phyloP scores from a whole-genome alignment of 225 moss, liverwort and hornwort genomes.

The Lunularia cruciata region DNA sequence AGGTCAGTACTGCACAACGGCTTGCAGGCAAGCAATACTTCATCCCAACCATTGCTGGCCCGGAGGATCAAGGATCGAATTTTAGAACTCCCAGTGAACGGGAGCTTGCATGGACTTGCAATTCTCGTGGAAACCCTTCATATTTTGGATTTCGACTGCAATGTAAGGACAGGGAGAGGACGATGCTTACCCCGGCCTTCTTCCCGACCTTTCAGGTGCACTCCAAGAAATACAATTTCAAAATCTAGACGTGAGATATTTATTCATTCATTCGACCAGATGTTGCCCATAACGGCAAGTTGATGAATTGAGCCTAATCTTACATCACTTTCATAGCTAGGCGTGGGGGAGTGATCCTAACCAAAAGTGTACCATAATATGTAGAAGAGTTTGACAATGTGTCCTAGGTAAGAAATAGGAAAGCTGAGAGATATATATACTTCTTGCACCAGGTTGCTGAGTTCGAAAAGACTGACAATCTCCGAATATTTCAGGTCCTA shows the following conservation, averaged over 20 bases:
- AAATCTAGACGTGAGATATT: neutral
- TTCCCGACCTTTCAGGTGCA: slow-evolving; percentile 3
- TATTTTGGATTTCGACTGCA: neutral
- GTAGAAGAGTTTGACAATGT: no score
- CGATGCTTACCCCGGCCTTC: neutral
- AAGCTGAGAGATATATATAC: no score
- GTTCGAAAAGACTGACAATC: no score
- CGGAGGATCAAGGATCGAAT: neutral
- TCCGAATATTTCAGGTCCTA: no score
- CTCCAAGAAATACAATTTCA: neutral
- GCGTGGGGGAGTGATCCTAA: no score
- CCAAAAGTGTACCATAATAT: no score
- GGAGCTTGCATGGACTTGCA: neutral
- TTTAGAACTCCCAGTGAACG: neutral
- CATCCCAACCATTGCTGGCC: neutral
- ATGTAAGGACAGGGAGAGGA: neutral
- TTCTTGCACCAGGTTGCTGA: no score
- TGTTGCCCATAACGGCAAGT: neutral
- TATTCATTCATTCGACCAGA: neutral
- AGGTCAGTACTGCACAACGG: neutral
- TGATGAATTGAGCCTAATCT: neutral
- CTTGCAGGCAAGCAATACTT: neutral
- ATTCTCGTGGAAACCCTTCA: no score
- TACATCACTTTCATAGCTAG: no score
- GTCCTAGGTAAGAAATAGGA: no score